phyloP scores from a whole-genome alignment of 106 monocot species.

The Cymbidium sinense region DNA sequence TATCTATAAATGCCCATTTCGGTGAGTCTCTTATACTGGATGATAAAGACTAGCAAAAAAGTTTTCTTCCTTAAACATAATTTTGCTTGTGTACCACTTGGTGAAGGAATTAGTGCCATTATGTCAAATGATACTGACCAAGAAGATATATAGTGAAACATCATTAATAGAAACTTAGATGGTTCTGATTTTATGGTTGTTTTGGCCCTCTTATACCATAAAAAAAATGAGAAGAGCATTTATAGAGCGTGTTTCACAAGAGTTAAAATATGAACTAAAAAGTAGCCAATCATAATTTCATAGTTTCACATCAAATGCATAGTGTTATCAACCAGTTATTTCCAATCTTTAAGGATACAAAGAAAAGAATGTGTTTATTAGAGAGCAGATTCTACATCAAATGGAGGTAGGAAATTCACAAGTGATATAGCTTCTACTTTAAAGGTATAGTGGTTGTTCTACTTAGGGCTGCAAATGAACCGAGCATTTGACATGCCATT shows the following conservation, averaged over 20 bases:
- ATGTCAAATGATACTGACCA: constrained; percentile 24
- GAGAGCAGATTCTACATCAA: constrained; percentile 61
- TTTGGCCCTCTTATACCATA: constrained; percentile 18
- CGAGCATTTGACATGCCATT: no score
- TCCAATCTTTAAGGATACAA: constrained; percentile 43
- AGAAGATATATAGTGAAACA: constrained; percentile 14
- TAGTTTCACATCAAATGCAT: not conserved
- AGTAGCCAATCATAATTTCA: not conserved
- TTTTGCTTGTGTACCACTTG: constrained; percentile 9
- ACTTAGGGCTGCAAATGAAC: no score
- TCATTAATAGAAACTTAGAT: constrained; percentile 15
- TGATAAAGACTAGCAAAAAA: no score
- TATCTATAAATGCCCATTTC: no score
- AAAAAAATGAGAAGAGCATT: constrained; percentile 13
- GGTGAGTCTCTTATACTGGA: no score
- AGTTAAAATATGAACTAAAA: constrained; percentile 24
- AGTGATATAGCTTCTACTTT: constrained; percentile 50
- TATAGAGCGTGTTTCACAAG: constrained; percentile 23
- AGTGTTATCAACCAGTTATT: not conserved
- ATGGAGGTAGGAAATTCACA: constrained; percentile 62
- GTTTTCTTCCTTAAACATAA: not conserved
- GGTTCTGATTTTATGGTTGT: constrained; percentile 12
- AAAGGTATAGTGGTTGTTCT: constrained; percentile 80
- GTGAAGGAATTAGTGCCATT: constrained; percentile 22
- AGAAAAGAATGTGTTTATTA: constrained; percentile 60